Base-by-base conservation (phyloP, 2,329 filamentous ascomycete species). In the Fusarium siculi region DNA sequence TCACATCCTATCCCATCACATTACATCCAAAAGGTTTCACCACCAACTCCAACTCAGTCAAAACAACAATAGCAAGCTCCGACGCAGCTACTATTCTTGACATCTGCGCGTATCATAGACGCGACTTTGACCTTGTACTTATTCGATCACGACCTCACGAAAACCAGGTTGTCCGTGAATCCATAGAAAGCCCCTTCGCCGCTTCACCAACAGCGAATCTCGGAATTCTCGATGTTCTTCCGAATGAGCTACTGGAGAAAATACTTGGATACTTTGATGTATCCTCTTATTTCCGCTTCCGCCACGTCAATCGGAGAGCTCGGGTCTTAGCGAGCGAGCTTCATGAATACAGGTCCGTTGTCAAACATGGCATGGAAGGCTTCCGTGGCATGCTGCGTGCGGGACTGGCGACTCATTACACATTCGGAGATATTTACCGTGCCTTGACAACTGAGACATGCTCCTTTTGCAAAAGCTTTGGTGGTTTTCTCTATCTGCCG, bases 391-490 rank as follows among this genome's bases (percentile, higher is more conserved):
- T 44, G 39, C 9, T 44, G 11, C 53, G 39, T 19, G 2, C 39
- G 28, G 4, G 21, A 23, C 18, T 34, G 25, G 53, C 53, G 4
- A 56, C 11, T 9, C 0, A 21, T 15, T 56, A 15, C 2, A 56
- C 53, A 5, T 43, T 56, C 4, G 3, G 1, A 2, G 37, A 56
- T 2, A 23, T 56, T n/a, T 32, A 44, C 4, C 15, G 18, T 9
- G 39, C 39, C 3, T 43, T 56, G 10, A 44, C 16, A 23, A 9
- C 7, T 8, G 28, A 43, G 7, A 21, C 7, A 2, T 56, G 53
- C 16, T 7, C 15, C 3, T 56, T 34, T 19, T 56, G 21, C 21
- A 3, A 30, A 4, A 0, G 5, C 5, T 56, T 56, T 0, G 39
- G 39, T 7, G 39, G 53, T 2, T 56, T 43, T 19, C 18, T 44